Percentiles rank a stretch among this genome's conserved stretches.
Conservation (phyloP, 306 rosid genomes). For the Sindora glabra region DNA sequence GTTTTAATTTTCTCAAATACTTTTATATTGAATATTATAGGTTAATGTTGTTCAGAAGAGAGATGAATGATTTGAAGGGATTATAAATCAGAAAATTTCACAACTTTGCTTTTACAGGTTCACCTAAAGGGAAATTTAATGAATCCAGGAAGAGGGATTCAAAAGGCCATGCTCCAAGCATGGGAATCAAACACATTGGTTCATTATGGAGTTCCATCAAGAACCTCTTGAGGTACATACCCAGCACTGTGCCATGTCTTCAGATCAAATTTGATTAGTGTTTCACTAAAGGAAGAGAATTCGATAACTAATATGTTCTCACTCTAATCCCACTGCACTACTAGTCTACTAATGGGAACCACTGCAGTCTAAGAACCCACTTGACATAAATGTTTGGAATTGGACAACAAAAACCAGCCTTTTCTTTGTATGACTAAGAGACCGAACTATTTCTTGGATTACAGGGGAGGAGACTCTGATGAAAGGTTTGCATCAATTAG, state of each 20-base stretch:
- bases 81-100: neutral
- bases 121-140: conserved; percentile 23
- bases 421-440: neutral
- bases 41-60: neutral
- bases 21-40: neutral
- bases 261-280: neutral
- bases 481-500: conserved; percentile 62
- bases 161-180: conserved; percentile 18
- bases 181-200: conserved; percentile 16
- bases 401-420: neutral
- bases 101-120: conserved; percentile 27
- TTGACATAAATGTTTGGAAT: conserved; percentile 2
- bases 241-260: neutral
- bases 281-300: neutral
- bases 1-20: conserved; percentile 3
- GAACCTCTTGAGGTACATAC: conserved; percentile 55
- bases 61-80: neutral
- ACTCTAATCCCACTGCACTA: neutral
- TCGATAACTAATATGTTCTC: too few relatives aligned
- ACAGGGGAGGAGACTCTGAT: conserved; percentile 50
- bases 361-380: neutral
- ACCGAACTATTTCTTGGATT: conserved; percentile 10
- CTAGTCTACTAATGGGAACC: neutral
- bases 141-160: conserved; percentile 17
- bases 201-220: conserved; percentile 60